phyloP scores from a whole-genome alignment of 2,329 filamentous ascomycete species.

The Clarireedia paspali region DNA sequence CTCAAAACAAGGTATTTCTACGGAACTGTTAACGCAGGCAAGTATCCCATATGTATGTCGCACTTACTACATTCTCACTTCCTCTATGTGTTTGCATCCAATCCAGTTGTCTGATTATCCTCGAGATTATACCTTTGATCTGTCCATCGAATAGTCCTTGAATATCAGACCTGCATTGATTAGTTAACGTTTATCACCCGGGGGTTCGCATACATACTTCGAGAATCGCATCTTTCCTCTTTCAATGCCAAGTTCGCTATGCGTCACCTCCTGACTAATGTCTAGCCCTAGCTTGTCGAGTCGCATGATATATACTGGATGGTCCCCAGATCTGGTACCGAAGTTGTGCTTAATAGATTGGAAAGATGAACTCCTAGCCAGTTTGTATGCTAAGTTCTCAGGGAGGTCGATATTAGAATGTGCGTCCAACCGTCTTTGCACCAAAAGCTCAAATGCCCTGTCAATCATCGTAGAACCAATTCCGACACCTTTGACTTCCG shows the following conservation, averaged over 20 bases:
- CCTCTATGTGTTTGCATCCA: constrained; percentile 9
- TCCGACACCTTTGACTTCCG: constrained; percentile 37
- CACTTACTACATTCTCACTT: constrained; percentile 7
- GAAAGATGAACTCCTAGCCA: constrained; percentile 34
- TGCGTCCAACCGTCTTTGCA: constrained; percentile 32
- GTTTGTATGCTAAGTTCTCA: constrained; percentile 30
- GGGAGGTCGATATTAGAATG: constrained; percentile 31
- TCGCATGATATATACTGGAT: constrained; percentile 34
- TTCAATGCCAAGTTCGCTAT: not conserved
- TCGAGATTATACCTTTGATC: constrained; percentile 1
- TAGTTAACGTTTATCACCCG: not conserved
- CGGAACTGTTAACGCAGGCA: not conserved
- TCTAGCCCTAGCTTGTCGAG: constrained; percentile 19
- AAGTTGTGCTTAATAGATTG: constrained; percentile 36
- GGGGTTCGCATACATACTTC: not conserved
- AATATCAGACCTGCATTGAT: not conserved
- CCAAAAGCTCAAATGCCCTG: constrained; percentile 32
- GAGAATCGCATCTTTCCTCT: not conserved
- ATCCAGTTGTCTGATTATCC: constrained; percentile 33
- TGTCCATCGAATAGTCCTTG: constrained; percentile 1
- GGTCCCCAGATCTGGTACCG: constrained; percentile 37
- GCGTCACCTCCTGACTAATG: not conserved
- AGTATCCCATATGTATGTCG: not conserved
- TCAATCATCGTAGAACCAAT: constrained; percentile 42
- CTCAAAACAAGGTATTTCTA: constrained; percentile 38